phyloP scores from a whole-genome alignment of 805 yeast genomes.

The Candida incommunis region DNA sequence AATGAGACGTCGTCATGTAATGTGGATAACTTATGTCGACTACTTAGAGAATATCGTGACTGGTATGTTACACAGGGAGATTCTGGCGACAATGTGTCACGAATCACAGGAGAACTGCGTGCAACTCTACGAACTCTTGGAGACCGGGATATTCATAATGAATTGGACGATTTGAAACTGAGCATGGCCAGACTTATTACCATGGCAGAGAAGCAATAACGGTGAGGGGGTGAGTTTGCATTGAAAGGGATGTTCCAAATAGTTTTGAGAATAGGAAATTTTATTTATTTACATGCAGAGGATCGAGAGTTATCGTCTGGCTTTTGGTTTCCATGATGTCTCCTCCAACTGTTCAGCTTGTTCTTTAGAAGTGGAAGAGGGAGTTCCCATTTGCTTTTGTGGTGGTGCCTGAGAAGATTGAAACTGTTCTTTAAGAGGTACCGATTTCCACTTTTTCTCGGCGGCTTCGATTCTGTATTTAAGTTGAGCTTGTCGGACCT shows the following conservation, averaged over 20 bases:
- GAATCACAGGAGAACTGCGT: neutral
- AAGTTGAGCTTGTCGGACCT: conserved; percentile 38
- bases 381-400: neutral
- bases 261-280: too few relatives aligned
- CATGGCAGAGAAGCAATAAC: neutral
- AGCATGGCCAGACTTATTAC: neutral
- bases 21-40: neutral
- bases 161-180: neutral
- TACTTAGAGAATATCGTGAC: neutral
- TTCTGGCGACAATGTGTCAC: neutral
- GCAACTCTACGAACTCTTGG: neutral
- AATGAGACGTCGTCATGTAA: neutral
- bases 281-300: neutral
- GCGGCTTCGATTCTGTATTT: conserved; percentile 35
- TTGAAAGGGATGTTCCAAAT: too few relatives aligned
- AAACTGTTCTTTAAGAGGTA: conserved; percentile 20
- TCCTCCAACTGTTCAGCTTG: neutral
- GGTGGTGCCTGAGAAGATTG: neutral
- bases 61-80: neutral
- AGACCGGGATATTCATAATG: neutral
- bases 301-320: neutral
- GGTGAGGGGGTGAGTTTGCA: too few relatives aligned
- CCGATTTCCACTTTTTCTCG: conserved; percentile 22
- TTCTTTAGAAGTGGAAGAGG: neutral
- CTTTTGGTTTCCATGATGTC: neutral